A percentile compares a stretch with the other conserved stretches of the same genome.
Conservation (phyloP, 2,329 filamentous ascomycete genomes). For the Aspergillus viridinutans region DNA sequence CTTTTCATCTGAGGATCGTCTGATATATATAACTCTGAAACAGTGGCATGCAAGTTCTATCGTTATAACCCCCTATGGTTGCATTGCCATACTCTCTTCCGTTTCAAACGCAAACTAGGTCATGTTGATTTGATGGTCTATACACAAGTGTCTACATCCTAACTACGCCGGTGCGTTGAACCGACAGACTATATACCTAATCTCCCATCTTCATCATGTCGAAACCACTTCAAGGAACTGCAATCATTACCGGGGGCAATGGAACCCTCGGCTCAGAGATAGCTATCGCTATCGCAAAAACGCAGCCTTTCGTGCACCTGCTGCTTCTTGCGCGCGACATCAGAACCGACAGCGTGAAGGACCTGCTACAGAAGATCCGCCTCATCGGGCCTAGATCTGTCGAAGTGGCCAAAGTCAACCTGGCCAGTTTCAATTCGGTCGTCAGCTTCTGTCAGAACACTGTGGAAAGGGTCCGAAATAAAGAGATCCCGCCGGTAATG, state of each 20-base stretch:
- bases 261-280: conserved; percentile 34
- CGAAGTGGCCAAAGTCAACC: conserved; percentile 28
- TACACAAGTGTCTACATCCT: neutral
- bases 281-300: conserved; percentile 32
- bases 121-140: neutral
- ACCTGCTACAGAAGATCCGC: conserved; percentile 25
- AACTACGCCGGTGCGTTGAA: neutral
- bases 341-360: conserved; percentile 24
- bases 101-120: neutral
- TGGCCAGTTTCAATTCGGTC: conserved; percentile 31
- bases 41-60: neutral
- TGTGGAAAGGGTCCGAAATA: conserved; percentile 29
- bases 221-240: conserved; percentile 32
- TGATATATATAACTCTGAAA: neutral
- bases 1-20: neutral
- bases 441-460: conserved; percentile 28
- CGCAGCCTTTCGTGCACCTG: conserved; percentile 33
- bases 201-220: conserved; percentile 19
- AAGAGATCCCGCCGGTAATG: conserved; percentile 33
- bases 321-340: conserved; percentile 30
- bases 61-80: neutral
- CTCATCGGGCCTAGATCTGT: conserved; percentile 32
- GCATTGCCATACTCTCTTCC: neutral
- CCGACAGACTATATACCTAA: neutral
- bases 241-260: conserved; percentile 36